Percentiles rank a stretch among this genome's conserved stretches.
Evolutionary conservation across 768 basidiomycete genomes (phyloP).

Genomic region (Boletus eberwhitei): DNA sequence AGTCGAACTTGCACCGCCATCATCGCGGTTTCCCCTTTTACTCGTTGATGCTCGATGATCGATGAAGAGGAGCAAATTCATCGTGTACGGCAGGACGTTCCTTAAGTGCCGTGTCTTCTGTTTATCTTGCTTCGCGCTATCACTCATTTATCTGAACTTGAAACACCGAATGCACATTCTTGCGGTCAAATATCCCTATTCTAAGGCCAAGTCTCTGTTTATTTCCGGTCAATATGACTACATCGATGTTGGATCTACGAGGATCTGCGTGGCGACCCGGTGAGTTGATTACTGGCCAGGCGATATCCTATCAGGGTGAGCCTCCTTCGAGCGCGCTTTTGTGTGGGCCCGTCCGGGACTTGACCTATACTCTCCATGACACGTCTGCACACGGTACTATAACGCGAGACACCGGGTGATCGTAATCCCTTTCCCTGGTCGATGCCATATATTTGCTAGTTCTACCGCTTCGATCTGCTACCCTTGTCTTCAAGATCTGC

Average conservation of each 20-base stretch:
- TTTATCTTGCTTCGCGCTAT: conserved; percentile 18
- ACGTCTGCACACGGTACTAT: not conserved
- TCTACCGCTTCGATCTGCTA: not conserved
- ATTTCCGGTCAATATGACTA: conserved; percentile 6
- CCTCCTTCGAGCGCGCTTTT: conserved; percentile 4
- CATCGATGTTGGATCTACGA: conserved; percentile 10
- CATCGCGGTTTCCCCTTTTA: conserved; percentile 71
- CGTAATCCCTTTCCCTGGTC: not conserved
- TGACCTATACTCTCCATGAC: conserved; percentile 12
- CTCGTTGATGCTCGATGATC: conserved; percentile 46
- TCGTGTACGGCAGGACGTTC: conserved; percentile 17
- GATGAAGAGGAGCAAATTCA: conserved; percentile 13
- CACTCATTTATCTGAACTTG: conserved; percentile 32
- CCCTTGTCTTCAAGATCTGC: not conserved
- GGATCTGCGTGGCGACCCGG: conserved; percentile 14
- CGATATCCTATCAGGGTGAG: conserved; percentile 24
- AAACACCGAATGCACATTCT: conserved; percentile 18
- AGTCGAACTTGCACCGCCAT: conserved; percentile 65
- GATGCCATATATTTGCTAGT: not conserved
- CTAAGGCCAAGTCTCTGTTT: conserved; percentile 1
- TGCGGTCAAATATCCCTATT: conserved; percentile 16
- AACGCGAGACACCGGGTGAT: conserved; percentile 1
- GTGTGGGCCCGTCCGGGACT: conserved; percentile 2
- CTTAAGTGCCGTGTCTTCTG: conserved; percentile 6
- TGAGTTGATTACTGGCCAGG: conserved; percentile 5